phyloP scores from a whole-genome alignment of 2,329 filamentous ascomycete species.

The Furcasterigmium furcatum region DNA sequence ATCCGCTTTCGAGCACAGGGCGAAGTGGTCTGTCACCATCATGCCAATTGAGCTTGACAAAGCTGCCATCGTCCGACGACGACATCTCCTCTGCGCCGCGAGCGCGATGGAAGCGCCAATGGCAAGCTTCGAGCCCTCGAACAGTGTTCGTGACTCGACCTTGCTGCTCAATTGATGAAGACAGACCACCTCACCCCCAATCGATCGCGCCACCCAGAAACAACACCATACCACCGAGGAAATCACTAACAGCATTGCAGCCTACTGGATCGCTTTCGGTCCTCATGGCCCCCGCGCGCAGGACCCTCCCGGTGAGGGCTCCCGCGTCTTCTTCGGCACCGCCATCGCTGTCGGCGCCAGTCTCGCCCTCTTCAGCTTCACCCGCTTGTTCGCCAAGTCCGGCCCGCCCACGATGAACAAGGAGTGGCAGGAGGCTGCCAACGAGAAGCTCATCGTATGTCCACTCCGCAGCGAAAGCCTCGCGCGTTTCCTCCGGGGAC shows the following conservation, averaged over 20 bases:
- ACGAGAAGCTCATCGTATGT: conserved; percentile 89
- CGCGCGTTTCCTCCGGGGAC: neutral
- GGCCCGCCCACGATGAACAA: conserved; percentile 86
- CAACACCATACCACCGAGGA: neutral
- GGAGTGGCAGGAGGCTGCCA: conserved; percentile 94
- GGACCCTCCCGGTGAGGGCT: conserved; percentile 78
- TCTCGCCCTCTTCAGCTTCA: conserved; percentile 66
- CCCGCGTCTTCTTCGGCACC: conserved; percentile 75
- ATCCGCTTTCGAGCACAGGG: too few species aligned
- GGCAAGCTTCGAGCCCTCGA: too few species aligned
- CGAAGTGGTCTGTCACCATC: too few species aligned
- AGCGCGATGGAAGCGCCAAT: too few species aligned
- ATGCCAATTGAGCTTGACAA: conserved; percentile 2
- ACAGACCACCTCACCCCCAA: too few species aligned
- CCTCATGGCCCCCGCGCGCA: conserved; percentile 88
- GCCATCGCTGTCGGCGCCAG: conserved; percentile 63
- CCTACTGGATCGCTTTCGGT: conserved; percentile 98
- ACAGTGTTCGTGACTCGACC: too few species aligned
- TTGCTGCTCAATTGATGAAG: too few species aligned
- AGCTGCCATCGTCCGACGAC: neutral
- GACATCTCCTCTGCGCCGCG: neutral
- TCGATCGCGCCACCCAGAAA: neutral
- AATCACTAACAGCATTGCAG: conserved; percentile 44
- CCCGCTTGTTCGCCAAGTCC: conserved; percentile 70
- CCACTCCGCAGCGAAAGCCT: neutral